Evolutionary conservation across 768 basidiomycete genomes (phyloP), one percentile per base, ranked within the genome.

Genomic region (Trametes cinnabarina): DNA sequence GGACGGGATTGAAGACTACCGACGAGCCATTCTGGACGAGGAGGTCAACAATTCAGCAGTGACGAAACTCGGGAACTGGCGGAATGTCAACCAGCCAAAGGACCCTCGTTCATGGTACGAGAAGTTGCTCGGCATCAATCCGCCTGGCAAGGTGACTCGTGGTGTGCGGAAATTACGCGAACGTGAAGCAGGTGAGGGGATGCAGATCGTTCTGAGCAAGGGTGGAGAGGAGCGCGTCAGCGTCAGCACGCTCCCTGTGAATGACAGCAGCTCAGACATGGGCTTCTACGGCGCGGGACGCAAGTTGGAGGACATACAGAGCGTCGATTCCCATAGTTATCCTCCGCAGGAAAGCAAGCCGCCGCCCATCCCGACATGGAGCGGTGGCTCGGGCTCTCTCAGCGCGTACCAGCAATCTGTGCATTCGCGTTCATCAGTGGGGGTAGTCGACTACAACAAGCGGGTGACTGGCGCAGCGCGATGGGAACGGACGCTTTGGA

Each of bases 401-500:
- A 74, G 71, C 7, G 64, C 62, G 7, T 85, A 85, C 65, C 80
- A 84, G 61, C 81, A 82, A 57, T 86, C 83, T 40, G 64, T 84
- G 26, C 79, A 76, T 42, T 83, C 84, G 15, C 80, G 79, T 3
- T 74, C 82, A 12, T 82, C 79, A 22, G 62, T 80, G 7, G 90
- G 92, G 12, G 92, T 94, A 28, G 76, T 97, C n/a, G 88, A 96
- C 69, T 94, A 86, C 82, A 77, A 75, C 46, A 84, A 84, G 47
- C 84, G 82, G 35, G 74, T 82, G 2, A 77, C 77, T 3, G 93
- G 93, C 0, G 82, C 86, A 3, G 87, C 92, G 2, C 79, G 80
- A 25, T 98, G 96, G 96, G 94, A 98, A 68, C 79, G 96, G 54
- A 98, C 96, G 14, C 76, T 98, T 1, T 98, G 96, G 96, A 98